These are phyloP conservation scores for Termitomyces sp. DNA, from an alignment of 768 basidiomycete species.

Conservation along the genomic window DNA sequence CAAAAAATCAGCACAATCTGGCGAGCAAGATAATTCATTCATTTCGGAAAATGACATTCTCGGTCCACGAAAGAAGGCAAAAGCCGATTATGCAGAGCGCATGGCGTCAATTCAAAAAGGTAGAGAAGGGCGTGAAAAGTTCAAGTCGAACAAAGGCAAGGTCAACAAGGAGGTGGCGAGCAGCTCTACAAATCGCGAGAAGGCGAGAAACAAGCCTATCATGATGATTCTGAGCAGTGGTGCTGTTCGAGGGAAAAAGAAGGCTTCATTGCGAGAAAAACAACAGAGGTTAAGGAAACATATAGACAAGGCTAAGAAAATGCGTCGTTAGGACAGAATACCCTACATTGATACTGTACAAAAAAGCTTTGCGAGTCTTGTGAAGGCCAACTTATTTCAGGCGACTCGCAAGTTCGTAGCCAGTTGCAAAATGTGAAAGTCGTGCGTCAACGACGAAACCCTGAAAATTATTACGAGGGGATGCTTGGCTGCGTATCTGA, in stretches of 20 bases:
- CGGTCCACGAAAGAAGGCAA: conserved; percentile 90
- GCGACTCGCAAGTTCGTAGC: conserved; percentile 54
- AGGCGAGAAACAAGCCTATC: conserved; percentile 89
- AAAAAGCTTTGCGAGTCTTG: neutral
- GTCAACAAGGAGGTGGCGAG: conserved; percentile 79
- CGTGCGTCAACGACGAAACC: conserved; percentile 73
- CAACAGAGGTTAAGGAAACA: conserved; percentile 76
- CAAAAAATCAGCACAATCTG: conserved; percentile 50
- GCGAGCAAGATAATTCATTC: conserved; percentile 53
- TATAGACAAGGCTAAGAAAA: conserved; percentile 67
- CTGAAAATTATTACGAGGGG: conserved; percentile 24
- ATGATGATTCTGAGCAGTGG: conserved; percentile 88
- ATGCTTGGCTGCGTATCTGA: neutral
- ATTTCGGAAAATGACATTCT: conserved; percentile 90
- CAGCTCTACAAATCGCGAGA: conserved; percentile 89
- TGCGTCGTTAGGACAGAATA: conserved; percentile 21
- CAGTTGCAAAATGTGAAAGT: conserved; percentile 71
- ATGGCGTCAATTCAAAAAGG: conserved; percentile 91
- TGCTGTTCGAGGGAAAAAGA: conserved; percentile 80
- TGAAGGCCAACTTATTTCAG: conserved; percentile 11
- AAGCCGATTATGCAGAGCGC: conserved; percentile 91
- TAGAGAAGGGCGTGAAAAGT: conserved; percentile 93
- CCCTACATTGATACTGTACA: neutral
- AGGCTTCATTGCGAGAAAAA: conserved; percentile 76
- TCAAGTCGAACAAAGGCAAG: conserved; percentile 87